Percentiles rank a stretch among this genome's conserved stretches.
Conservation (phyloP, 2,329 filamentous ascomycete genomes). For the Huntiella decipiens region DNA sequence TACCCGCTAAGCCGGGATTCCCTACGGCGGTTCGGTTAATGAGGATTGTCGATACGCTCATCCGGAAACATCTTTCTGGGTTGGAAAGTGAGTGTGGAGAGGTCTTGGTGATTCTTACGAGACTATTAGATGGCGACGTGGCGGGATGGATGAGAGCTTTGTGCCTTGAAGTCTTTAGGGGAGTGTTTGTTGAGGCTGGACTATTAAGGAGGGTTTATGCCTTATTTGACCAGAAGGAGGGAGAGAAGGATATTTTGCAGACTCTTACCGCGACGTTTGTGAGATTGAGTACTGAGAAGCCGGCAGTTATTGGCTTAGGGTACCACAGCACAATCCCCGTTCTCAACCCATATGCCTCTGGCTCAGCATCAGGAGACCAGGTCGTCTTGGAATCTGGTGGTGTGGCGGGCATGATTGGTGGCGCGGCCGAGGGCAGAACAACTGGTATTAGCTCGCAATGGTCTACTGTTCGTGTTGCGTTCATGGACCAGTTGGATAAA, state of each 20-base stretch:
- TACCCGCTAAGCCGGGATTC: conserved; percentile 65
- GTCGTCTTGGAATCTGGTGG: conserved; percentile 79
- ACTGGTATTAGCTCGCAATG: conserved; percentile 77
- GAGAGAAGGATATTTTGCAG: conserved; percentile 57
- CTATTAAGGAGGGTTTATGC: conserved; percentile 64
- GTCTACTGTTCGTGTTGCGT: conserved; percentile 73
- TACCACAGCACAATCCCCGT: conserved; percentile 72
- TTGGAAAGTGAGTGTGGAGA: conserved; percentile 66
- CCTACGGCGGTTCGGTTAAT: conserved; percentile 64
- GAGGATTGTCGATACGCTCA: conserved; percentile 63
- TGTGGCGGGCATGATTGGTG: conserved; percentile 69
- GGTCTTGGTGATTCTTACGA: conserved; percentile 61
- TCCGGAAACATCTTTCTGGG: conserved; percentile 58
- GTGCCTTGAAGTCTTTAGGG: conserved; percentile 79
- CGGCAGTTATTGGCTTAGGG: conserved; percentile 68
- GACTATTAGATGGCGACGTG: conserved; percentile 74
- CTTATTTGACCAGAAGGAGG: conserved; percentile 56
- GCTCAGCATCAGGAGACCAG: conserved; percentile 50
- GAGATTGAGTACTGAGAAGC: conserved; percentile 81
- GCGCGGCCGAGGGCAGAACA: conserved; percentile 45
- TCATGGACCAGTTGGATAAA: conserved; percentile 90
- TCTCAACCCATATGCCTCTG: conserved; percentile 33
- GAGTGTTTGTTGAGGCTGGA: conserved; percentile 63
- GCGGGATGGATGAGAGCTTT: conserved; percentile 71
- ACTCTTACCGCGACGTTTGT: conserved; percentile 77